These are phyloP conservation scores for Salix purpurea DNA, from an alignment of 345 rosid genomes.

Conservation along the genomic window DNA sequence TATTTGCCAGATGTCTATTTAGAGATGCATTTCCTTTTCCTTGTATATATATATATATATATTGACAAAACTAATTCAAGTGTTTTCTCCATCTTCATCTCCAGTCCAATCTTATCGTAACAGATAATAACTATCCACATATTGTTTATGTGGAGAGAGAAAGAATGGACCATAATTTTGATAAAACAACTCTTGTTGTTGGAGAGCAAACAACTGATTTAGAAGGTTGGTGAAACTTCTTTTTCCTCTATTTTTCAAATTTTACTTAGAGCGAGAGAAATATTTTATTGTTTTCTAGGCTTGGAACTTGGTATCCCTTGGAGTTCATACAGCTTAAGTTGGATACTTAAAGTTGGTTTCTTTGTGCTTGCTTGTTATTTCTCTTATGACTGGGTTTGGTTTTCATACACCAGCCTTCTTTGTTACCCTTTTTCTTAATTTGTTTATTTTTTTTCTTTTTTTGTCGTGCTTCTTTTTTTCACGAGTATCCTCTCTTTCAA, in stretches of 20 bases:
- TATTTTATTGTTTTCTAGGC: neutral
- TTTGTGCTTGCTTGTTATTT: neutral
- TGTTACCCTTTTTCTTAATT: neutral
- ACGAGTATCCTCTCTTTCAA: neutral
- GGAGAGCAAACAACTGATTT: constrained; percentile 45
- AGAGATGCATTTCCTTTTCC: neutral
- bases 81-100: neutral
- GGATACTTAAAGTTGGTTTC: neutral
- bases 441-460: neutral
- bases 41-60: neutral
- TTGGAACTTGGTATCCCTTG: neutral
- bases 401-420: neutral
- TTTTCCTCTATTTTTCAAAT: neutral
- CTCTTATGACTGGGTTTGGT: neutral
- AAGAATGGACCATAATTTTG: constrained; percentile 16
- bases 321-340: neutral
- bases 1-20: neutral
- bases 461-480: neutral
- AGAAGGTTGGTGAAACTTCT: constrained; percentile 56
- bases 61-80: neutral
- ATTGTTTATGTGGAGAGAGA: constrained; percentile 52
- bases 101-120: constrained; percentile 61
- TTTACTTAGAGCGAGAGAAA: neutral
- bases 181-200: constrained; percentile 32
- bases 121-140: constrained; percentile 77